Evolutionary conservation across 2,329 filamentous ascomycete species (phyloP), one percentile per base, ranked within the genome.

Genomic region (Knufia petricola): DNA sequence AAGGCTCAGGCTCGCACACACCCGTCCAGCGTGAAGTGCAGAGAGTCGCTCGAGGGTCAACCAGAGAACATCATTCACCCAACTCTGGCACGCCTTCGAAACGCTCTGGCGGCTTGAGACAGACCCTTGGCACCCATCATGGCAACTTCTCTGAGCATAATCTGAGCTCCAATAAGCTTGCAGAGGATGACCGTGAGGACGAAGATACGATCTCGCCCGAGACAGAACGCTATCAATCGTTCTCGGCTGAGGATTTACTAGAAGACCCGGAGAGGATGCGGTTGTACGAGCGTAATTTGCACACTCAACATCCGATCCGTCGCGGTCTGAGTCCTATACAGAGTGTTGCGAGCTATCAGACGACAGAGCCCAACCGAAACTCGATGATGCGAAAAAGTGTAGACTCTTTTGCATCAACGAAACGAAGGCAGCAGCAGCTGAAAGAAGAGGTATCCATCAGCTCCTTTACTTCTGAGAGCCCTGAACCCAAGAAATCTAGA

Each of bases 291-390:
- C 78, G 77, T 55, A 84, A 84, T 57, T 73, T 81, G n/a, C 78
- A 82, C 1, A 53, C 56, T 17, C 82, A 85, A 54, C 76, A 82
- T 58, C 75, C 79, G 9, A 79, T 84, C 56, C 76, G 79, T 46
- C 82, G 85, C 36, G 83, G 81, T 9, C 68, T 94, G 42, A 95
- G 89, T 61, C 90, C 90, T 0, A 89, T 94, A 51, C 89, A 92
- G 57, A 95, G 89, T 59, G 86, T 95, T 13, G 90, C 87, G 9
- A 92, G 89, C 53, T 90, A 88, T 59, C 83, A 3, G 81, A 88
- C 59, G 79, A 80, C 40, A 58, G 76, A 81, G 52, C 73, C 74
- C 28, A 77, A 76, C 58, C 77, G 77, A 42, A 75, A 82, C 50
- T 78, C 79, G 1, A 67, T 72, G 10, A 55, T 58, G 50, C 67